Base-by-base conservation (phyloP, 2,329 filamentous ascomycete genomes). In the Decorospora gaudefroyi region DNA sequence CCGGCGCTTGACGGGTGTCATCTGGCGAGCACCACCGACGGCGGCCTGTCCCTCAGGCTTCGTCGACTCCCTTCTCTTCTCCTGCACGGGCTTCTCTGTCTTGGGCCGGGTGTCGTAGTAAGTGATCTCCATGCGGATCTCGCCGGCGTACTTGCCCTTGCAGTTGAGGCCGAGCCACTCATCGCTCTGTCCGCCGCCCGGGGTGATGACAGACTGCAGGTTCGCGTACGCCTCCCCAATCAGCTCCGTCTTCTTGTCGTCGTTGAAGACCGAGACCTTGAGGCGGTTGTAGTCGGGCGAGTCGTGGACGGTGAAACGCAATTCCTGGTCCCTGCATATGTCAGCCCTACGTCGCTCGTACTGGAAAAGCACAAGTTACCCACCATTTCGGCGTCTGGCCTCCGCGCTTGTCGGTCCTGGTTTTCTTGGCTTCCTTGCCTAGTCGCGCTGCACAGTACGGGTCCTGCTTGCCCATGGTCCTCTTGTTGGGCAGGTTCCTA, bases 391-490 rank as follows among this genome's bases (percentile, higher is more conserved):
- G 93, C 26, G 93, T 97, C 73, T 99, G 93, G 28, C 93, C 93
- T 53, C 93, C 93, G 65, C 93, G 82, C 60, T 92, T 85, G 72
- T 99, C 93, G 4, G 92, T 96, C 27, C 87, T 86, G 2, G 93
- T 99, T 79, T 96, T 96, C 76, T 95, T 95, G 33, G 93, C 93
- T 73, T 97, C 91, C 72, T 99, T 99, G 22, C 92, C 93, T 31
- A 99, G 75, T 40, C 93, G 81, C 21, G 90, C 91, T 25, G 93
- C 93, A 72, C 91, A 96, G 72, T 97, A 99, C 0, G 93, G 92
- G 68, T 97, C 91, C 75, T 99, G 93, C 74, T 99, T 99, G 42
- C 93, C 93, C 78, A 99, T 96, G 4, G 90, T 93, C 77, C 95
- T 95, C 59, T 90, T 78, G 74, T 99, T 99, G 36, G 93, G 93